Base-by-base conservation (phyloP, 257 asterid genomes). In the Fraxinus anomala region DNA sequence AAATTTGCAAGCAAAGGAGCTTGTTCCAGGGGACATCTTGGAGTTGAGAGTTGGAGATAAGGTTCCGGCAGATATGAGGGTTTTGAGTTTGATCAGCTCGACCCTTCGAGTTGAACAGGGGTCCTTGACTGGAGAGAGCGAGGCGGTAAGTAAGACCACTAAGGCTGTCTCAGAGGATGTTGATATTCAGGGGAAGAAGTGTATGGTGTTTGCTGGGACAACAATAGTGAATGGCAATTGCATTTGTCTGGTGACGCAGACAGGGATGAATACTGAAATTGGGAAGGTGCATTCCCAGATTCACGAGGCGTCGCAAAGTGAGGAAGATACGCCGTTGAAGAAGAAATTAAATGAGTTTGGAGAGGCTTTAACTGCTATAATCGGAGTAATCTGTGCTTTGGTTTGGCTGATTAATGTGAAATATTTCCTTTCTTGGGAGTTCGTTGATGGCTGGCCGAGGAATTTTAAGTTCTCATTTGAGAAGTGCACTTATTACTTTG, bases 321-420 rank as follows among this genome's bases (percentile, higher is more conserved):
- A 96, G 78, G 98, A 96, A 70, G 99, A 96, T 83, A 96, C 99
- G 5, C 99, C 99, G 5, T 80, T 96, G 89, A 96, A 93, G 92
- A 96, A 96, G 96, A 96, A 93, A 84, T 76, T 96, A 84, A 96
- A 96, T 76, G 98, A 96, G 87, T 96, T 96, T 88, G 99, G 99
- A 73, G 98, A 96, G 88, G 85, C 56, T 39, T 87, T 96, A 81
- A 96, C 99, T 76, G 92, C 89, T 75, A 91, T 96, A 65, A 96
- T 96, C 51, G 97, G 97, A 37, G 94, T 88, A 21, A 85, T 96
- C 40, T 93, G 99, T 84, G 85, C 86, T 56, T 75, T 96, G 85
- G 99, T 96, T 79, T 96, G 99, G 99, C 82, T 96, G 81, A 96
- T 96, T 70, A 96, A 96, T 71, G 93, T 93, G 86, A 96, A 93